phyloP scores from a whole-genome alignment of 2,329 filamentous ascomycete species.

The Pseudopithomyces chartarum region DNA sequence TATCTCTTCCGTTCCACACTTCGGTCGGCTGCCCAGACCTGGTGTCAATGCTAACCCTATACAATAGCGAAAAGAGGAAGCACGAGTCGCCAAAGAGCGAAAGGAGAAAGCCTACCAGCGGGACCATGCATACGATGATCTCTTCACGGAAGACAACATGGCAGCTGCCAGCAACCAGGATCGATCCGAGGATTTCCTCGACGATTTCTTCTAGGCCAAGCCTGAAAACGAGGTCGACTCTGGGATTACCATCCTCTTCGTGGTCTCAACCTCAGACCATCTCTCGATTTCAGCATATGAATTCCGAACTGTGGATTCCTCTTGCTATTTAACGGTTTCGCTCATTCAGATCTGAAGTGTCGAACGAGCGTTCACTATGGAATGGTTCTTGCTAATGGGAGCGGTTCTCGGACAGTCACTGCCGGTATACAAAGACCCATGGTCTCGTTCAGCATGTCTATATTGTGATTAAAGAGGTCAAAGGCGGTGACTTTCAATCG shows the following conservation, averaged over 20 bases:
- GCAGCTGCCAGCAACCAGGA: conserved; percentile 83
- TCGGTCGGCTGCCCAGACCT: background rate
- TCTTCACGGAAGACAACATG: conserved; percentile 84
- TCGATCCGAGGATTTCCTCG: conserved; percentile 74
- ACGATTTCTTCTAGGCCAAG: conserved; percentile 69
- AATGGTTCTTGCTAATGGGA: conserved; percentile 12
- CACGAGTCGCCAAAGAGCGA: conserved; percentile 73
- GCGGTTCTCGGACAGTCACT: conserved; percentile 36
- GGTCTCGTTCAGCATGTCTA: conserved; percentile 74
- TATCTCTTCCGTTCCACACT: background rate
- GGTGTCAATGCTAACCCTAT: background rate
- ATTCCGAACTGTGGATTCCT: background rate
- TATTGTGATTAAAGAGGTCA: conserved; percentile 69
- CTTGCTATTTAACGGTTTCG: background rate
- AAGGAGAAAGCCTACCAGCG: conserved; percentile 92
- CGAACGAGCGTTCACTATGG: conserved; percentile 1
- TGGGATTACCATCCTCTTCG: background rate
- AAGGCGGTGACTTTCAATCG: conserved; percentile 50
- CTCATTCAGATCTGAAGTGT: conserved; percentile 7
- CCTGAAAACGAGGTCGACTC: too few species aligned
- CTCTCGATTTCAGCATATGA: background rate
- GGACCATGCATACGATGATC: conserved; percentile 95
- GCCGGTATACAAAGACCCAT: conserved; percentile 65
- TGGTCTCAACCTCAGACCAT: background rate
- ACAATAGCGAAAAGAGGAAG: conserved; percentile 75